Percentiles rank a stretch among this genome's conserved stretches.
Conservation (phyloP, 164 flowering plant species). For the Buxus sempervirens region DNA sequence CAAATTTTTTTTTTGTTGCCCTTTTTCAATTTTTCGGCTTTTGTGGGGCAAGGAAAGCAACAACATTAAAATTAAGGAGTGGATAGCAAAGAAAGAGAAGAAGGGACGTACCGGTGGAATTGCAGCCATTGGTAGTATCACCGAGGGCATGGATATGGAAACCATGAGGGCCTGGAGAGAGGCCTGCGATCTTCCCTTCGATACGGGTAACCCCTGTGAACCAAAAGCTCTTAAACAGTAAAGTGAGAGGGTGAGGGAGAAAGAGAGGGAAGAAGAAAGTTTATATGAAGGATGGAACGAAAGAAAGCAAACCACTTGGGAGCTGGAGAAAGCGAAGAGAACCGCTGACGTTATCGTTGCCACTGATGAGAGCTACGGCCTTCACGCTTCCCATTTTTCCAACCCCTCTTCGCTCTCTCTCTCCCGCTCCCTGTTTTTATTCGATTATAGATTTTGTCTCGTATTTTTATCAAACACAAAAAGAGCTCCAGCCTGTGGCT, state of each 20-base stretch:
- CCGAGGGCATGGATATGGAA: constrained; percentile 94
- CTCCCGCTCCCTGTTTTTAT: not conserved
- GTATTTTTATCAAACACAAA: too few relatives aligned
- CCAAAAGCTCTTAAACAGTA: too few relatives aligned
- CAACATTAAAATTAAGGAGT: not conserved
- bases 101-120: constrained; percentile 60
- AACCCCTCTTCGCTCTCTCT: constrained; percentile 5
- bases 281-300: constrained; percentile 6
- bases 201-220: constrained; percentile 58
- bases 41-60: too few relatives aligned
- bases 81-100: not conserved
- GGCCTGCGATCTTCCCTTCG: constrained; percentile 66
- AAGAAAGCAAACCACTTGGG: constrained; percentile 37
- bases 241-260: too few relatives aligned
- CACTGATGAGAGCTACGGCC: constrained; percentile 71
- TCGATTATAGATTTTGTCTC: not conserved
- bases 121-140: constrained; percentile 93
- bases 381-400: constrained; percentile 32
- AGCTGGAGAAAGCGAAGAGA: constrained; percentile 58
- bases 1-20: too few relatives aligned
- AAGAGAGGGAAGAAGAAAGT: too few relatives aligned
- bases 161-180: constrained; percentile 78
- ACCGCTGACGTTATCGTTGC: constrained; percentile 53
- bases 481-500: too few relatives aligned
- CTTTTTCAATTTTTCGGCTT: too few relatives aligned